These are phyloP conservation scores for Sanchytrium tribonematis DNA, from an alignment of 371 early-diverging fungal genomes.

Conservation along the genomic window DNA sequence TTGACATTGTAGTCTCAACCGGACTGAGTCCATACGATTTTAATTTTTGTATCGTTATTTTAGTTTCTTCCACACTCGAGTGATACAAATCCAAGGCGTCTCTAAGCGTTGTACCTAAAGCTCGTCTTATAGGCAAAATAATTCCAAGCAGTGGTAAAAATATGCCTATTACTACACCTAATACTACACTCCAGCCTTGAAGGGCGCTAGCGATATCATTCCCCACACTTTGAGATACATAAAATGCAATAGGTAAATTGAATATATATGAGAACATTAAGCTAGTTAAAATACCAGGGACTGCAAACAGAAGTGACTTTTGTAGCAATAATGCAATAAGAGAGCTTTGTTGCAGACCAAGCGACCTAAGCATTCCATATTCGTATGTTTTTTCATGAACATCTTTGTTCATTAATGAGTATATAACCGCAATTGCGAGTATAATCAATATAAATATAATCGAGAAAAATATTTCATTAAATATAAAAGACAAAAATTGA, in stretches of 20 bases:
- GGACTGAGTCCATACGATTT: conserved; percentile 6
- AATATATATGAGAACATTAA: conserved; percentile 6
- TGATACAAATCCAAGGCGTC: conserved; percentile 11
- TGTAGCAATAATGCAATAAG: conserved; percentile 6
- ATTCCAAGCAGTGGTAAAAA: conserved; percentile 10
- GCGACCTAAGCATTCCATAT: conserved; percentile 10
- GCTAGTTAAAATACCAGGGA: conserved; percentile 8
- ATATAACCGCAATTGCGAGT: conserved; percentile 8
- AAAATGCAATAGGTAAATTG: conserved; percentile 6
- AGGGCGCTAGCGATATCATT: conserved; percentile 2
- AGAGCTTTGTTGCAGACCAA: conserved; percentile 7
- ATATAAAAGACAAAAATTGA: conserved; percentile 6
- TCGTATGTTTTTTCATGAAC: conserved; percentile 12
- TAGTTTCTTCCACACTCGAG: conserved; percentile 3
- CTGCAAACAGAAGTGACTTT: conserved; percentile 7
- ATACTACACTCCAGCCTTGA: conserved; percentile 1
- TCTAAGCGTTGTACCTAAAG: conserved; percentile 8
- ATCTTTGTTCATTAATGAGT: conserved; percentile 9
- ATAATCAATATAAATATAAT: conserved; percentile 5
- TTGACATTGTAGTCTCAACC: conserved; percentile 3
- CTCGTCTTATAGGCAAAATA: conserved; percentile 7
- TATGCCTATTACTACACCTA: conserved; percentile 7
- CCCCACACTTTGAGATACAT: conserved; percentile 4
- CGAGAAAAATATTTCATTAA: conserved; percentile 3
- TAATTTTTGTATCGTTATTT: conserved; percentile 5